phyloP scores from a whole-genome alignment of 202 grass and related monocot species.

The Elaeis oleifera region DNA sequence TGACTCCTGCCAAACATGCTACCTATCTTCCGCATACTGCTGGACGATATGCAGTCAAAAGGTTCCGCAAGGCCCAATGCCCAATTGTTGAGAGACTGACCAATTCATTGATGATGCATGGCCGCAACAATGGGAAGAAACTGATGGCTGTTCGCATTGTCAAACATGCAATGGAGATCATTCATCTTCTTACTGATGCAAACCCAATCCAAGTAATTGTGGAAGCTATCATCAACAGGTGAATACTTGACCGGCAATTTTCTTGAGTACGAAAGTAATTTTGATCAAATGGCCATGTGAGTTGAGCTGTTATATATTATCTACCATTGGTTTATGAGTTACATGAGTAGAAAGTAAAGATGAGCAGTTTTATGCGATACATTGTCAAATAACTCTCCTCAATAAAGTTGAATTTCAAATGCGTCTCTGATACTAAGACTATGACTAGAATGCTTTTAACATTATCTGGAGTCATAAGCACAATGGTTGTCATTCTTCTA shows the following conservation, averaged over 20 bases:
- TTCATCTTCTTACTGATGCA: slow-evolving; percentile 49
- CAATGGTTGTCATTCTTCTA: no score
- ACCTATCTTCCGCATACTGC: slow-evolving; percentile 52
- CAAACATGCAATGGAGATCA: slow-evolving; percentile 58
- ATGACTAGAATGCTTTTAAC: no score
- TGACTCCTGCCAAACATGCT: slow-evolving; percentile 40
- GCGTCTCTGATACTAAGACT: no score
- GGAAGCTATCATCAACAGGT: slow-evolving; percentile 65
- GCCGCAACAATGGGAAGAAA: slow-evolving; percentile 58
- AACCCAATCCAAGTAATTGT: slow-evolving; percentile 62
- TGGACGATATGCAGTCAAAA: slow-evolving; percentile 45
- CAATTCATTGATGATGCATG: slow-evolving; percentile 61
- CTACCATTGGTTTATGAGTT: neutral
- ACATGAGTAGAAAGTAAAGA: no score
- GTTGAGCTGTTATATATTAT: neutral
- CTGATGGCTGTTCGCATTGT: slow-evolving; percentile 45
- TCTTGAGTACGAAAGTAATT: neutral
- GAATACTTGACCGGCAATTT: neutral
- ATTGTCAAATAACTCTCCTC: no score
- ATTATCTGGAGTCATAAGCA: no score
- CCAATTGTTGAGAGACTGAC: slow-evolving; percentile 51
- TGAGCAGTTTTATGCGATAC: no score
- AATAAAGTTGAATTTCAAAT: no score
- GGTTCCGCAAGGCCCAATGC: slow-evolving; percentile 57
- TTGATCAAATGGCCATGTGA: no score